Base-by-base conservation (phyloP, 2,329 filamentous ascomycete species). In the Apiospora koreana region DNA sequence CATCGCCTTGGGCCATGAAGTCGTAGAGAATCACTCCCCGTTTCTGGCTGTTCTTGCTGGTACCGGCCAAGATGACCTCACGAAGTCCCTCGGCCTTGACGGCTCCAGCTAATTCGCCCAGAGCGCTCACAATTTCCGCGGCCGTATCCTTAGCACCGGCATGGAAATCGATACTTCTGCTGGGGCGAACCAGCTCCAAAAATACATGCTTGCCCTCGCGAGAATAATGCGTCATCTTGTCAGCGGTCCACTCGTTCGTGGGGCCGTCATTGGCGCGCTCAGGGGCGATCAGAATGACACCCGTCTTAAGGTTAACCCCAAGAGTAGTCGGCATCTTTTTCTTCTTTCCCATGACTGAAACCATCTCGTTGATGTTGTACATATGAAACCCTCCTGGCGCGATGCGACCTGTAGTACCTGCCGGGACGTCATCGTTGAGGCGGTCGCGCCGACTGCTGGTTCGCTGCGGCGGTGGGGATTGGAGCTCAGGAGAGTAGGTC, bases 311-410 rank as follows among this genome's bases (percentile, higher is more conserved):
- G 79, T 98, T 98, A 77, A 98, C 92, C n/a, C 95, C 95, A 46
- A 98, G 82, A 0, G 94, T 97, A n/a, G 94, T 97, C 1, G 95
- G 94, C 93, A 98, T 96, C 84, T 98, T 98, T 86, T 97, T 97
- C 77, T 93, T 92, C 84, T 97, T 97, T 70, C 95, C 95, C 90
- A 97, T 95, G 62, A 96, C 90, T n/a, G 94, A 95, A 5, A 97
- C 90, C 93, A 97, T 97, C 82, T 98, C 95, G 79, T 95, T 97
- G 76, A 98, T 95, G 76, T 97, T 98, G 83, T 98, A 98, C 80
- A 98, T 86, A 78, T 97, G 95, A 78, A 95, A 98, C 1, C 93
- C 94, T 23, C 93, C 93, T 6, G 93, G 93, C 1, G 92, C 91
- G 41, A 84, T 80, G n/a, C 80, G 79, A 46, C 83, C 83, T 21